Evolutionary conservation across 768 basidiomycete species (phyloP), one percentile per base, ranked within the genome.

Genomic region (Tylopilus cervinicoccineus): DNA sequence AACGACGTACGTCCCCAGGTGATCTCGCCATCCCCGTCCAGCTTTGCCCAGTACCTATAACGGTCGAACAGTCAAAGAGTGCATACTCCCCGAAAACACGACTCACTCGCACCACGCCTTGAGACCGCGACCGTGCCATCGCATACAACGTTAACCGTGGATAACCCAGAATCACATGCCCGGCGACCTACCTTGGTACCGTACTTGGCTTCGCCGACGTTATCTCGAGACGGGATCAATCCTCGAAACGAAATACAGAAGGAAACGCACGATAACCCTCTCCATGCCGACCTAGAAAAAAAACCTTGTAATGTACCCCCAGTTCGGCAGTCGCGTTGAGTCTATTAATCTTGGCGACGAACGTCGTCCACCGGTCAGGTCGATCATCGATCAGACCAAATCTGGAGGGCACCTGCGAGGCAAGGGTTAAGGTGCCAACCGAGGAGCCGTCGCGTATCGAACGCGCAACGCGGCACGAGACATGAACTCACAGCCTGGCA

Each of bases 221-320:
- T 90, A 67, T 90, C 85, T 88, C 19, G 16, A 36, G 0, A 43
- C 8, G 8, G 10, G 17, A 19, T 41, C 16, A 38, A 12, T 20
- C 11, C 16, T 26, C 10, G 10, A 22, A 31, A 22, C 24, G n/a
- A 22, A 29, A n/a, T n/a, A 17, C 4, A 6, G 7, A 8, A 5
- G 19, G 12, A 31, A 10, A 59, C 60, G 45, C 17, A 61, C 60
- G 60, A 39, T 61, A 61, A 9, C 86, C 88, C 64, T 89, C 71
- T 1, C 88, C 88, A 52, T 91, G 88, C 54, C 88, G 71, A 3
- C 77, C 78, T 2, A 88, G 63, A 48, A 84, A 77, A 46, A 89
- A 69, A 12, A 86, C 69, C 56, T 88, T 90, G 68, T 47, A 53
- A 14, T 48, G 45, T 2, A 51, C 45, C 11, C 54, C 54, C 3